Evolutionary conservation across 2,329 filamentous ascomycete genomes (phyloP).

Genomic region (Davidsoniella neocaledoniae): DNA sequence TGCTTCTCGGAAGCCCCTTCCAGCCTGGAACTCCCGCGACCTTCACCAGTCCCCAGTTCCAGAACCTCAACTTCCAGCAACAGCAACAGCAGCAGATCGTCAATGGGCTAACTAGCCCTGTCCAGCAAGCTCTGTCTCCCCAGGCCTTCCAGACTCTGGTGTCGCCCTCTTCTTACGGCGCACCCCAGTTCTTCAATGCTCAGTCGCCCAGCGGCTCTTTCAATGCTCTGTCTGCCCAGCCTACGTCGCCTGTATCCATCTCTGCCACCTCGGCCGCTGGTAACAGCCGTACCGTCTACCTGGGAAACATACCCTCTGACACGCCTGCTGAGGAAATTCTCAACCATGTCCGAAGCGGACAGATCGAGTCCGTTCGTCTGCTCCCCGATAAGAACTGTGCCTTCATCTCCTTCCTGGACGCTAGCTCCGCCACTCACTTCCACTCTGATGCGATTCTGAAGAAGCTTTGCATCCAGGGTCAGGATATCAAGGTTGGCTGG

Average conservation of each 20-base stretch:
- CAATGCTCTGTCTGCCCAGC: constrained; percentile 40
- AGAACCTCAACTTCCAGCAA: constrained; percentile 64
- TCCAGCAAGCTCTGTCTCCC: constrained; percentile 63
- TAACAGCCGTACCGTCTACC: constrained; percentile 89
- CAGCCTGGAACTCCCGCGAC: constrained; percentile 84
- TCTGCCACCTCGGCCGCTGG: constrained; percentile 68
- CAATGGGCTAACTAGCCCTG: constrained; percentile 54
- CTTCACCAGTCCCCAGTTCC: constrained; percentile 83
- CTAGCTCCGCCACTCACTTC: constrained; percentile 94
- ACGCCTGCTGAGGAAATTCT: constrained; percentile 93
- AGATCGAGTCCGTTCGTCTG: constrained; percentile 96
- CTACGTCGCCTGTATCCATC: constrained; percentile 60
- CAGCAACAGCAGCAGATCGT: constrained; percentile 34
- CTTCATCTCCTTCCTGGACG: constrained; percentile 97
- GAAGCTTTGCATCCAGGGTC: constrained; percentile 94
- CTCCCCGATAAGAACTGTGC: constrained; percentile 98
- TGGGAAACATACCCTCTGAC: constrained; percentile 97
- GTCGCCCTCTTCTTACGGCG: constrained; percentile 69
- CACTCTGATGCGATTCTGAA: constrained; percentile 99
- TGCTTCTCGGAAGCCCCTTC: constrained; percentile 90
- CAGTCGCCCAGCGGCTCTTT: constrained; percentile 76
- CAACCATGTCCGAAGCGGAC: constrained; percentile 86
- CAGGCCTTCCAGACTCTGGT: constrained; percentile 73
- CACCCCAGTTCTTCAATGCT: constrained; percentile 65
- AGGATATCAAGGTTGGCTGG: constrained; percentile 99